phyloP scores from a whole-genome alignment of 2,329 filamentous ascomycete species.

The Sarocladium strictum region DNA sequence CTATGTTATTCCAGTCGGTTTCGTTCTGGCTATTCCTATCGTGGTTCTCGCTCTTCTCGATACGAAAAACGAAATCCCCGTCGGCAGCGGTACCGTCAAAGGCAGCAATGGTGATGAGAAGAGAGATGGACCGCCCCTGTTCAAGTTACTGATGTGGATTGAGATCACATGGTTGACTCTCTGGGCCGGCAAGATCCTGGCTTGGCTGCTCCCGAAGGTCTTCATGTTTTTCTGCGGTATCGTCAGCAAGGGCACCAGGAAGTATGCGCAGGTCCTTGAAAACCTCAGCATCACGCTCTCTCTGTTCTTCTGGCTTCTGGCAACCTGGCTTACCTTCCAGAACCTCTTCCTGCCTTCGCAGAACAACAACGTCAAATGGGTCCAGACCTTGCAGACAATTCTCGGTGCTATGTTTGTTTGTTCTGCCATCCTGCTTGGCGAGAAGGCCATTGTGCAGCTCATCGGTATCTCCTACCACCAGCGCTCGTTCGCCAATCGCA shows the following conservation, averaged over 20 bases:
- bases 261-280: conserved; percentile 60
- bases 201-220: conserved; percentile 51
- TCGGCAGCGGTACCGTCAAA: conserved; percentile 25
- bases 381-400: conserved; percentile 55
- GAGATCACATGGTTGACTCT: conserved; percentile 62
- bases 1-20: conserved; percentile 58
- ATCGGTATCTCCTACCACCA: conserved; percentile 84
- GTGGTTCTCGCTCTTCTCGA: conserved; percentile 45
- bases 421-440: conserved; percentile 64
- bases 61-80: conserved; percentile 28
- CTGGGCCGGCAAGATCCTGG: conserved; percentile 61
- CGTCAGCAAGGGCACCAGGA: conserved; percentile 62
- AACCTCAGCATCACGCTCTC: conserved; percentile 62
- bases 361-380: conserved; percentile 40
- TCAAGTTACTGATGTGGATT: conserved; percentile 62
- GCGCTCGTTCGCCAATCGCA: conserved; percentile 73
- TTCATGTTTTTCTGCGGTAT: conserved; percentile 68
- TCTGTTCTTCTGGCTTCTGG: conserved; percentile 63
- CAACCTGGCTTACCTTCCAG: conserved; percentile 56
- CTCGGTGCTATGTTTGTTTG: conserved; percentile 63
- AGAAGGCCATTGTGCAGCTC: conserved; percentile 73
- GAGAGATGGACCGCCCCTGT: conserved; percentile 41
- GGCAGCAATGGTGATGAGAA: conserved; percentile 18
- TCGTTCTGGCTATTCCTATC: conserved; percentile 57
- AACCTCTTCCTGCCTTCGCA: conserved; percentile 37